Evolutionary conservation across 768 basidiomycete species (phyloP), one percentile per base, ranked within the genome.

Genomic region (Pleurotus tuoliensis): DNA sequence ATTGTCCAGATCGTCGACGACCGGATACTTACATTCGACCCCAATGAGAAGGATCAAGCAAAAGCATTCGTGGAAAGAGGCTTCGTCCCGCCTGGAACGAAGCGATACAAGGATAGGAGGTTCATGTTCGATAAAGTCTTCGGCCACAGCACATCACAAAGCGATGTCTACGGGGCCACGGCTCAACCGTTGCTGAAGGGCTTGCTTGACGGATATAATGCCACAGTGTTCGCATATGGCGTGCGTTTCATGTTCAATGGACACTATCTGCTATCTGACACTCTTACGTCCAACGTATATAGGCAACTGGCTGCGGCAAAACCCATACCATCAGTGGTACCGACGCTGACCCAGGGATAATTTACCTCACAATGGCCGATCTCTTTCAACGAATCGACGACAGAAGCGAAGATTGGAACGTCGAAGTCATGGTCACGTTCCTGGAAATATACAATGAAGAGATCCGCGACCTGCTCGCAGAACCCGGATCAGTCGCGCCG

Each of bases 281-380:
- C 52, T 55, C 61, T 25, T 47, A 60, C 49, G 54, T 65, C 11
- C 56, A 43, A 16, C 66, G n/a, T 16, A 44, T 25, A 7, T 34
- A 98, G 97, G 97, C 97, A 20, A 98, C 97, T n/a, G 97, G 97
- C n/a, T 98, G 97, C 69, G 97, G 97, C 61, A 99, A 99, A 73
- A 99, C 97, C 4, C 95, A 98, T 71, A 99, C 97, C 16, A 98
- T 99, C 70, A 97, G 94, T 64, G 96, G 96, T 56, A 88, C 90
- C 38, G 87, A 89, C 45, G 67, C 70, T 18, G 90, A 96, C 68
- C 93, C 92, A 15, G 97, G 97, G 27, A 86, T 97, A 64, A 97
- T 98, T 69, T 94, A 98, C 72, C 81, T 93, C 57, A 94, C 94
- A 16, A 98, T 98, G 95, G 86, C 92, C 44, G 96, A 98, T 71